Percentiles rank a stretch among this genome's conserved stretches.
Evolutionary conservation across 805 yeast genomes (phyloP).

Genomic region (Saturnispora besseyi): DNA sequence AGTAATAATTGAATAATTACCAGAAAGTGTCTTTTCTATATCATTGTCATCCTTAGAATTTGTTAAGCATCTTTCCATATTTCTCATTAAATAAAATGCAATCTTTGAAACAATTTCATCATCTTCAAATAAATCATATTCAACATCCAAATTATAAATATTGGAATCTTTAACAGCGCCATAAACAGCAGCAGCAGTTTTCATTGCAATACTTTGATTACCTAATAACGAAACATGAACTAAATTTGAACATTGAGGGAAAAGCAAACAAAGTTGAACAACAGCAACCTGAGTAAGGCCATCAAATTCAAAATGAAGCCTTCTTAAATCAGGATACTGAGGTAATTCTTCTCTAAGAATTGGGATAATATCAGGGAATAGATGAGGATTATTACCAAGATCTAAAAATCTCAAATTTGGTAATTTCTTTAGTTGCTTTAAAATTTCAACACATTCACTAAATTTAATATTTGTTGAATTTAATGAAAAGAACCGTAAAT

Average conservation of each 20-base stretch:
- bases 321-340: constrained; percentile 33
- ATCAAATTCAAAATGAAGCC: constrained; percentile 48
- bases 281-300: constrained; percentile 39
- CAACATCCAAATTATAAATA: constrained; percentile 45
- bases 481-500: constrained; percentile 42
- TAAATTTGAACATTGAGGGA: constrained; percentile 39
- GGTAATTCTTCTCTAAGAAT: constrained; percentile 38
- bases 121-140: constrained; percentile 38
- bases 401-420: constrained; percentile 41
- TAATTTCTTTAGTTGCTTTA: constrained; percentile 31
- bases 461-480: constrained; percentile 40
- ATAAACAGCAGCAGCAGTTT: constrained; percentile 42
- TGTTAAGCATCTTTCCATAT: constrained; percentile 39
- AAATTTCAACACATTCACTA: constrained; percentile 31
- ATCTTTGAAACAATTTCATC: constrained; percentile 46
- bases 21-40: background rate
- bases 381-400: constrained; percentile 41
- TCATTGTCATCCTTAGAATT: background rate
- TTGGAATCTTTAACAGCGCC: constrained; percentile 40
- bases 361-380: constrained; percentile 44
- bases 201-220: constrained; percentile 35
- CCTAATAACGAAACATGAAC: constrained; percentile 49
- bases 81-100: constrained; percentile 48
- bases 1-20: constrained; percentile 2
- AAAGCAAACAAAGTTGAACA: constrained; percentile 38